Evolutionary conservation across 163 green algal species (phyloP).

Genomic region (Volvox carteri): DNA sequence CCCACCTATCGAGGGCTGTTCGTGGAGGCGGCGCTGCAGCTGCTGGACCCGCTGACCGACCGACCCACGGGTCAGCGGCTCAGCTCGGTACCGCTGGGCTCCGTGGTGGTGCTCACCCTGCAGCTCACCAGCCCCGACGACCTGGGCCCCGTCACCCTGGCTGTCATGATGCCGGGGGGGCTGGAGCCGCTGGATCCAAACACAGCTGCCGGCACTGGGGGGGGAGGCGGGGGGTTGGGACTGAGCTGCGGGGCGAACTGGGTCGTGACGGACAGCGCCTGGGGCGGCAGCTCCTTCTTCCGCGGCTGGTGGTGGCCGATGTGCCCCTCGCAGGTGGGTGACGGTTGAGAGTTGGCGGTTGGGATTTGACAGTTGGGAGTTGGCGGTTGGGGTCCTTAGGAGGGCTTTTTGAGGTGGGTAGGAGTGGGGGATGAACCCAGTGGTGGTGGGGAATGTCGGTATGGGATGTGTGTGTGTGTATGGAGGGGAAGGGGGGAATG

Average conservation of each 20-base stretch:
- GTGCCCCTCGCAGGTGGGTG: constrained; percentile 14
- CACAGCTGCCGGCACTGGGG: not conserved
- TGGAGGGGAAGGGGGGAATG: not conserved
- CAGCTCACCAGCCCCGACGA: constrained; percentile 71
- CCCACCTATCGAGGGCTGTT: constrained; percentile 73
- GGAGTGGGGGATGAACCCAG: too few relatives aligned
- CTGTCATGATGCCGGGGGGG: constrained; percentile 70
- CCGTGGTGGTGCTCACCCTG: constrained; percentile 56
- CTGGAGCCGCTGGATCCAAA: constrained; percentile 67
- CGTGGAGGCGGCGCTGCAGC: constrained; percentile 66
- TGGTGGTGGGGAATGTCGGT: too few relatives aligned
- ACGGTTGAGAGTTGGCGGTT: not conserved
- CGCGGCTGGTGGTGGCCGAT: constrained; percentile 52
- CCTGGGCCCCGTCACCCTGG: constrained; percentile 59
- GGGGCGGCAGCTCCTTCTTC: not conserved
- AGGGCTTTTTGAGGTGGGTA: too few relatives aligned
- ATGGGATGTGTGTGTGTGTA: too few relatives aligned
- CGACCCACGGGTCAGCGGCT: constrained; percentile 11
- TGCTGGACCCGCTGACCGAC: constrained; percentile 19
- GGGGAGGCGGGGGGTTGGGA: not conserved
- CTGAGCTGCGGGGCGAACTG: not conserved
- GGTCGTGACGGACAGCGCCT: not conserved
- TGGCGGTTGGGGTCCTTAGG: too few relatives aligned
- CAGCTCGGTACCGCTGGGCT: constrained; percentile 24
- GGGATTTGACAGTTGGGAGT: not conserved